A percentile compares a stretch with the other conserved stretches of the same genome.
Evolutionary conservation across 371 early-diverging fungal species (phyloP).

Genomic region (Sporodiniella umbellata): DNA sequence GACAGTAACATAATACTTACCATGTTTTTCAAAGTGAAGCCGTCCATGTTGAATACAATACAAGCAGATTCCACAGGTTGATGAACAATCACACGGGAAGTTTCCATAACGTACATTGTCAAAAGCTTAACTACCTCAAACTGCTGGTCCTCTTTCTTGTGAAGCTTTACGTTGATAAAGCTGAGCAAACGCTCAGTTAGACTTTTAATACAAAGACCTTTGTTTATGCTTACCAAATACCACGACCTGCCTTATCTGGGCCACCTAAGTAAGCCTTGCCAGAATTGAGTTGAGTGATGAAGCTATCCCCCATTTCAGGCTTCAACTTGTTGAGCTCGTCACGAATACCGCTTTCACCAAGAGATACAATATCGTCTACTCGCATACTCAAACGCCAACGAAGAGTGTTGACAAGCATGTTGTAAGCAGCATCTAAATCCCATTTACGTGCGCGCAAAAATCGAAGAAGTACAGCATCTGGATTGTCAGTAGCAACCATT

Average conservation of each 20-base stretch:
- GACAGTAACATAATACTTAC: constrained; percentile 32
- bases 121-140: constrained; percentile 48
- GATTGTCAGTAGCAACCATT: constrained; percentile 60
- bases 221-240: constrained; percentile 54
- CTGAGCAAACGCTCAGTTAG: no score
- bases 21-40: constrained; percentile 80
- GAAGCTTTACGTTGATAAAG: constrained; percentile 54
- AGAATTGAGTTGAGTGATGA: constrained; percentile 45
- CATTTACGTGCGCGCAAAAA: constrained; percentile 81
- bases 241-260: constrained; percentile 53
- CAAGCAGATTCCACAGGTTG: constrained; percentile 78
- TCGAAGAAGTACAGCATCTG: constrained; percentile 65
- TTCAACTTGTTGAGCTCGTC: constrained; percentile 41
- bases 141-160: constrained; percentile 44
- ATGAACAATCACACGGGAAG: constrained; percentile 67
- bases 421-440: constrained; percentile 62
- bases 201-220: not conserved
- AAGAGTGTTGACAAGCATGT: constrained; percentile 60
- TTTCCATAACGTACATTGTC: constrained; percentile 80
- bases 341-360: constrained; percentile 52
- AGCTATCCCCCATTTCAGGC: constrained; percentile 41
- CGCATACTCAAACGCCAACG: constrained; percentile 64
- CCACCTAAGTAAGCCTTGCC: constrained; percentile 61
- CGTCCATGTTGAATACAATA: constrained; percentile 83
- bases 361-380: constrained; percentile 51